A percentile compares a stretch with the other conserved stretches of the same genome.
These are phyloP conservation scores for Effrenium voratum DNA, from an alignment of 73 alveolate species.

Conservation along the genomic window DNA sequence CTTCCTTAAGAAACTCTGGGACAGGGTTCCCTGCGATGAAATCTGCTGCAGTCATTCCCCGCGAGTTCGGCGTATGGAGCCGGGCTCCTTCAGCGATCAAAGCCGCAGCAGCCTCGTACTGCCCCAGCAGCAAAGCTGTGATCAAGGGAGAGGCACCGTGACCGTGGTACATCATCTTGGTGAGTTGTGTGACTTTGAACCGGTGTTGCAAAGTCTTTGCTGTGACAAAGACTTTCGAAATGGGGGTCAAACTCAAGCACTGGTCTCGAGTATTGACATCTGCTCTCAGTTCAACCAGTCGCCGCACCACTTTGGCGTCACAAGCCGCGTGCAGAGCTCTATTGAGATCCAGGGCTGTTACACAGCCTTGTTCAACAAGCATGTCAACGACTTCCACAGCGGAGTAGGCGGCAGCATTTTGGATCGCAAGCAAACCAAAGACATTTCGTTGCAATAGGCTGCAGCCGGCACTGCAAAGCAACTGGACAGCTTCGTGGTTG, in stretches of 20 bases:
- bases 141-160: constrained; percentile 16
- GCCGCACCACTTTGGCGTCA: constrained; percentile 38
- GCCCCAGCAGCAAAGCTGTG: constrained; percentile 2
- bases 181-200: constrained; percentile 28
- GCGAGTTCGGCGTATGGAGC: constrained; percentile 15
- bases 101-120: constrained; percentile 44
- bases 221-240: too few relatives aligned
- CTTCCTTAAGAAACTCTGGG: constrained; percentile 19
- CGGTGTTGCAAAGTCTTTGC: constrained; percentile 54
- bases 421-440: too few relatives aligned
- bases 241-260: too few relatives aligned
- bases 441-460: constrained; percentile 16
- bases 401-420: too few relatives aligned
- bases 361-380: background rate
- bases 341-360: constrained; percentile 29
- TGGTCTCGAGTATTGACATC: constrained; percentile 21
- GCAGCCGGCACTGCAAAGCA: constrained; percentile 62
- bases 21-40: background rate
- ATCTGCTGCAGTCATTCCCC: background rate
- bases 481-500: constrained; percentile 35
- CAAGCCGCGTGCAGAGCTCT: background rate
- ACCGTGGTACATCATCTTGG: constrained; percentile 12
- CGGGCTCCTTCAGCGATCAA: constrained; percentile 28
- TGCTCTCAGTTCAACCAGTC: constrained; percentile 44
- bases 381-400: constrained; percentile 11